Conservation (phyloP, 306 rosid genomes). For the Vachellia pachyceras region DNA sequence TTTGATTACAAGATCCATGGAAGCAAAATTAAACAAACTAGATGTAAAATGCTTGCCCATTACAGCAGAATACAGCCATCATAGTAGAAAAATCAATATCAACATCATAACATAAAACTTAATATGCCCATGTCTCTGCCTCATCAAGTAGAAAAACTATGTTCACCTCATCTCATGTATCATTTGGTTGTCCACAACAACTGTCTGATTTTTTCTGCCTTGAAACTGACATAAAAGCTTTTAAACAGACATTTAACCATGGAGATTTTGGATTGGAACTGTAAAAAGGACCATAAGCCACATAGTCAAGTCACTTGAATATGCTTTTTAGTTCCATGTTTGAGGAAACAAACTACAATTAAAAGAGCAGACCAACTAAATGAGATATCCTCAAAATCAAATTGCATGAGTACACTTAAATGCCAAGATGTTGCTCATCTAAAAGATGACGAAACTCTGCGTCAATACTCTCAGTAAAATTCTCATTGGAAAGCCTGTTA, state of each 20-base stretch:
- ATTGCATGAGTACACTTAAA: neutral
- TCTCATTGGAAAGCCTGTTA: neutral
- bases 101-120: neutral
- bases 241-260: neutral
- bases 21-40: neutral
- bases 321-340: slow-evolving; percentile 3
- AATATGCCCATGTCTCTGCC: neutral
- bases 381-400: slow-evolving; percentile 12
- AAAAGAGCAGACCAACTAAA: neutral
- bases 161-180: neutral
- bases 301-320: neutral
- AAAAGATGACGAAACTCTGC: slow-evolving; percentile 2
- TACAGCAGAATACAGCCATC: neutral
- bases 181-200: neutral
- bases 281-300: neutral
- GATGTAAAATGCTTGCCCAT: neutral
- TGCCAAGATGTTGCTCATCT: slow-evolving; percentile 7
- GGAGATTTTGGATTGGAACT: neutral
- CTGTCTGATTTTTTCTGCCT: neutral
- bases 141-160: slow-evolving; percentile 2
- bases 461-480: neutral
- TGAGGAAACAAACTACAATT: slow-evolving; percentile 21
- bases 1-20: neutral
- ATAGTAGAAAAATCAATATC: neutral
- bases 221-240: neutral